These are phyloP conservation scores for Ligustrum vulgare DNA, from an alignment of 257 asterid genomes.

Conservation along the genomic window DNA sequence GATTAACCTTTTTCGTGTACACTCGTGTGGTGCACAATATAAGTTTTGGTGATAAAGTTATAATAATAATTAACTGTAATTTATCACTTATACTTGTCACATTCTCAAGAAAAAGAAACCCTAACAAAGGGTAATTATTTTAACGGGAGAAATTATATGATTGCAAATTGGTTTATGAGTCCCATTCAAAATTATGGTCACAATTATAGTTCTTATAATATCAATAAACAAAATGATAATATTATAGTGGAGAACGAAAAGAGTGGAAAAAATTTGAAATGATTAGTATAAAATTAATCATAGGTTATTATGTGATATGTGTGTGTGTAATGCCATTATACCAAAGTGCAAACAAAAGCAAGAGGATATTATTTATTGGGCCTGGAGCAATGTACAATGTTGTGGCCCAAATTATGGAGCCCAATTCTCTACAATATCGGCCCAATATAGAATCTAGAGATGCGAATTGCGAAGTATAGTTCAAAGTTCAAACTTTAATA, in stretches of 20 bases:
- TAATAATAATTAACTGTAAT: background rate
- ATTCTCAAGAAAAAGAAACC: constrained; percentile 25
- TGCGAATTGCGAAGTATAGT: too few species aligned
- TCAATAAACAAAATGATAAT: constrained; percentile 29
- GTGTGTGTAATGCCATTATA: constrained; percentile 13
- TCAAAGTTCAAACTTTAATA: too few species aligned
- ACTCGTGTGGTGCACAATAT: constrained; percentile 17
- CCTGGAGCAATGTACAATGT: background rate
- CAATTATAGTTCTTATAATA: constrained; percentile 23
- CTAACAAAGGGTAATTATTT: constrained; percentile 24
- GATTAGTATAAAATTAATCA: constrained; percentile 25
- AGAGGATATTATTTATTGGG: background rate
- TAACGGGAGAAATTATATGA: constrained; percentile 30
- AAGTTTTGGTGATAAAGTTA: background rate
- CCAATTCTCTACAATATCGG: background rate
- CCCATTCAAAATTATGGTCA: constrained; percentile 41
- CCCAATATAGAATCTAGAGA: background rate
- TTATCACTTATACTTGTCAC: constrained; percentile 18
- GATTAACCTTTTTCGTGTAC: constrained; percentile 18
- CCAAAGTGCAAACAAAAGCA: constrained; percentile 14
- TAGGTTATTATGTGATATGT: constrained; percentile 1
- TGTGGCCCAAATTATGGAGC: background rate
- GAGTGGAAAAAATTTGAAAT: constrained; percentile 19
- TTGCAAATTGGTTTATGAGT: constrained; percentile 46
- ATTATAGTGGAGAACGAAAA: background rate